Conservation (phyloP, 2,329 filamentous ascomycete species). For the Neoarthrinium moseri region DNA sequence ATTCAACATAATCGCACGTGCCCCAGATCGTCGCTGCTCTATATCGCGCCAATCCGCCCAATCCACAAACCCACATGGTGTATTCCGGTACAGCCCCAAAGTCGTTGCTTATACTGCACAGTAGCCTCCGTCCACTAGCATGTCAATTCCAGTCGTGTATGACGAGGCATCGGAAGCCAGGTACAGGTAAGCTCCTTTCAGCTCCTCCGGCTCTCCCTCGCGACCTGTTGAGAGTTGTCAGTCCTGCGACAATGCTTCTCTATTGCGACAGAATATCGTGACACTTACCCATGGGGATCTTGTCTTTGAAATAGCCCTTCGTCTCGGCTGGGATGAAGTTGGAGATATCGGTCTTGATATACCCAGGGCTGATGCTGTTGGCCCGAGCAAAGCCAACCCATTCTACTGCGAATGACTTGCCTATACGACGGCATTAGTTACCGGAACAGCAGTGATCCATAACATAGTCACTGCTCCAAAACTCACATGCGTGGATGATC, state of each 20-base stretch:
- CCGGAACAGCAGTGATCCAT: no score
- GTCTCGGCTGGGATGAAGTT: slow-evolving; percentile 63
- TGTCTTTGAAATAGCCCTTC: slow-evolving; percentile 72
- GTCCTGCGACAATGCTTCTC: background rate
- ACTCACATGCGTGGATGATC: slow-evolving; percentile 28
- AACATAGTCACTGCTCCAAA: background rate
- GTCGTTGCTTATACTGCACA: no score
- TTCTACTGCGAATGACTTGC: slow-evolving; percentile 69
- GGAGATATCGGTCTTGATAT: slow-evolving; percentile 73
- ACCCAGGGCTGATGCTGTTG: slow-evolving; percentile 73
- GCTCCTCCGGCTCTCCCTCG: slow-evolving; percentile 69
- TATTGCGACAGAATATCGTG: background rate
- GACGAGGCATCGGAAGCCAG: slow-evolving; percentile 79
- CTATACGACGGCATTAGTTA: no score
- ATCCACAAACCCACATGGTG: no score
- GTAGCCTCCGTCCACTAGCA: slow-evolving; percentile 79
- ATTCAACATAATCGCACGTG: no score
- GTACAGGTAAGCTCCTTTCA: slow-evolving; percentile 82
- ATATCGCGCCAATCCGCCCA: no score
- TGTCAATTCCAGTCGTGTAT: slow-evolving; percentile 74
- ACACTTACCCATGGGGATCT: slow-evolving; percentile 61
- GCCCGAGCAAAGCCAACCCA: slow-evolving; percentile 66
- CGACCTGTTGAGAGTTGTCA: slow-evolving; percentile 44
- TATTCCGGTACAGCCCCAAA: no score
- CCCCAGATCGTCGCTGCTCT: no score